Conservation (phyloP, 169 alveolate species). For the Plasmodium knowlesi region DNA sequence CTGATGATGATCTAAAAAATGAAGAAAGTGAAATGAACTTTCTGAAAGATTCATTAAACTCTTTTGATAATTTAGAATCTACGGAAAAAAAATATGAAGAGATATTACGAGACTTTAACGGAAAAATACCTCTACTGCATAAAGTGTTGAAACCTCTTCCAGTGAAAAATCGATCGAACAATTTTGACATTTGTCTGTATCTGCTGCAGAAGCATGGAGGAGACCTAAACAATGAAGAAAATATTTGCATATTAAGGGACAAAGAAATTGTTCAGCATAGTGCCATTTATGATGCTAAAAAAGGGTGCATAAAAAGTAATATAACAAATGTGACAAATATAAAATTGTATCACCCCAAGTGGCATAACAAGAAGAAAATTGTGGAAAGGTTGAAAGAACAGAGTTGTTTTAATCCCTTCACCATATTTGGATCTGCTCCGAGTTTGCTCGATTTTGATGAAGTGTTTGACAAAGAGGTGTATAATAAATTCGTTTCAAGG, state of each 20-base stretch:
- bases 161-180: slow-evolving; percentile 67
- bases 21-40: slow-evolving; percentile 35
- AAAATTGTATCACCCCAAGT: slow-evolving; percentile 78
- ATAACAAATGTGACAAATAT: slow-evolving; percentile 76
- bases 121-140: slow-evolving; percentile 75
- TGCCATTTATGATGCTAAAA: slow-evolving; percentile 72
- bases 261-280: slow-evolving; percentile 77
- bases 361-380: slow-evolving; percentile 81
- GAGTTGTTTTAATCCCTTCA: slow-evolving; percentile 87
- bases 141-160: slow-evolving; percentile 71
- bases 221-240: slow-evolving; percentile 77
- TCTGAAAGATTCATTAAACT: slow-evolving; percentile 47
- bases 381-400: slow-evolving; percentile 80
- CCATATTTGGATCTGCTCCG: slow-evolving; percentile 88
- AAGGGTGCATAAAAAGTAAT: slow-evolving; percentile 65
- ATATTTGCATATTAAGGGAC: slow-evolving; percentile 77
- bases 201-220: slow-evolving; percentile 78
- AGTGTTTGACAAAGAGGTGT: slow-evolving; percentile 81
- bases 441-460: slow-evolving; percentile 83
- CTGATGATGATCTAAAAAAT: slow-evolving; percentile 52
- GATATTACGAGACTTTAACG: slow-evolving; percentile 68
- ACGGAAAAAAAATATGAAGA: slow-evolving; percentile 75
- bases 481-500: slow-evolving; percentile 76
- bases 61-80: slow-evolving; percentile 75
- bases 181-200: slow-evolving; percentile 75